Base-by-base conservation (phyloP, 495 filamentous ascomycete species). In the Sporormia fimetaria region DNA sequence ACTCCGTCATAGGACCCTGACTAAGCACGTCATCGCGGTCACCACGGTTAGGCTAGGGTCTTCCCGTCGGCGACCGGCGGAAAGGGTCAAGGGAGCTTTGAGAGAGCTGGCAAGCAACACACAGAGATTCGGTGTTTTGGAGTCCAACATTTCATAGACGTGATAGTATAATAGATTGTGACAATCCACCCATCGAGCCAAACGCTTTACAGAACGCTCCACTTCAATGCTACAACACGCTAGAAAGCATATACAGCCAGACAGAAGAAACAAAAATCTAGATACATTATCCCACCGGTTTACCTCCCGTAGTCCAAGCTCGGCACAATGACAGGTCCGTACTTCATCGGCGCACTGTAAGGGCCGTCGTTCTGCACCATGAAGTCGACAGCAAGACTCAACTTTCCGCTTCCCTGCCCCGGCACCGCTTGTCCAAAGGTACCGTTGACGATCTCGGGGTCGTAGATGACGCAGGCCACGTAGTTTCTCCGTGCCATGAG, bases 401-500 rank as follows among this genome's bases (percentile, higher is more conserved):
- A 51, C 67, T 77, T 81, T n/a, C 73, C 76, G 27, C 71, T 65
- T 18, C 63, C 63, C 37, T 63, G 57, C 15, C 49, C 50, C 59
- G 44, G 44, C 57, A 55, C 20, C 7, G 51, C 57, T 21, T 67
- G 65, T 37, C 67, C 71, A 49, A 66, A 71, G 15, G 63, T 67
- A 0, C 69, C 69, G 29, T 66, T 69, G 23, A 81, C 73, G 12
- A 74, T 71, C 28, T 93, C 87, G 0, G 88, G 87, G 55, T 96
- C 90, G 59, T 85, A 98, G 2, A 82, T 83, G 7, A 94, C 83
- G 49, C 90, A 80, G 9, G 87, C 88, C n/a, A 86, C 81, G 49
- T 96, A 98, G 51, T 95, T 96, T 24, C 90, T 65, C 18, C 92
- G 63, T 3, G 76, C 85, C 90, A 96, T 96, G 23, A 98, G 70